phyloP scores from a whole-genome alignment of 1,284 basidiomycete species.

The Trametes pubescens region DNA sequence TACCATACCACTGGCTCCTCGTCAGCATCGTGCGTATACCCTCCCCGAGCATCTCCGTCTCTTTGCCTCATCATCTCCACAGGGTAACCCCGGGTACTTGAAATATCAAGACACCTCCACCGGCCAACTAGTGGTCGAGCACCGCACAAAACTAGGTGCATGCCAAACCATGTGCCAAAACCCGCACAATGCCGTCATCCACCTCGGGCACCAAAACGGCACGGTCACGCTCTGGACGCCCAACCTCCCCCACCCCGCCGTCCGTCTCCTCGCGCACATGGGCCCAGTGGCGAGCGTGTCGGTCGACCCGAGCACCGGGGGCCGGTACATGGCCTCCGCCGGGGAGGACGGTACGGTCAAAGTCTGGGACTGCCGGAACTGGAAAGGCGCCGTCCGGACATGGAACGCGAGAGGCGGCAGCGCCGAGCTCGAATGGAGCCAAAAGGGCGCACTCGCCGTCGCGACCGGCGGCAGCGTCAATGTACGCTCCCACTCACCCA shows the following conservation, averaged over 20 bases:
- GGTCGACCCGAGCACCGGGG: constrained; percentile 85
- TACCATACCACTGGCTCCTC: constrained; percentile 97
- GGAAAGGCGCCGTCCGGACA: constrained; percentile 86
- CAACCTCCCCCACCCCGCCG: constrained; percentile 89
- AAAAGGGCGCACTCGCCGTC: constrained; percentile 85
- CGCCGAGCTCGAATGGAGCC: constrained; percentile 79
- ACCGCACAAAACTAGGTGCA: constrained; percentile 91
- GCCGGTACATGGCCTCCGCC: constrained; percentile 91
- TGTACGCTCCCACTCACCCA: constrained; percentile 51
- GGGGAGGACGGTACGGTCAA: constrained; percentile 93
- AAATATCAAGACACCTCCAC: constrained; percentile 99
- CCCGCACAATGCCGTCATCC: constrained; percentile 89
- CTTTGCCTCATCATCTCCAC: not conserved
- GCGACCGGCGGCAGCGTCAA: constrained; percentile 85
- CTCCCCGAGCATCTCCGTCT: not conserved
- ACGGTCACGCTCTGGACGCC: constrained; percentile 97
- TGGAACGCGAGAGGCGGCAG: constrained; percentile 78
- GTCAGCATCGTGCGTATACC: constrained; percentile 74
- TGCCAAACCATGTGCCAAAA: constrained; percentile 94
- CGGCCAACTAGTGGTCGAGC: constrained; percentile 86
- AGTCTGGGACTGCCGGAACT: constrained; percentile 96
- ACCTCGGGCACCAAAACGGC: constrained; percentile 93
- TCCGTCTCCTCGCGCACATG: constrained; percentile 91
- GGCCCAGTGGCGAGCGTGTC: constrained; percentile 87
- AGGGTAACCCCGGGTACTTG: constrained; percentile 90